Conservation (phyloP, 352 stramenopile species). For the Plasmopara halstedii region DNA sequence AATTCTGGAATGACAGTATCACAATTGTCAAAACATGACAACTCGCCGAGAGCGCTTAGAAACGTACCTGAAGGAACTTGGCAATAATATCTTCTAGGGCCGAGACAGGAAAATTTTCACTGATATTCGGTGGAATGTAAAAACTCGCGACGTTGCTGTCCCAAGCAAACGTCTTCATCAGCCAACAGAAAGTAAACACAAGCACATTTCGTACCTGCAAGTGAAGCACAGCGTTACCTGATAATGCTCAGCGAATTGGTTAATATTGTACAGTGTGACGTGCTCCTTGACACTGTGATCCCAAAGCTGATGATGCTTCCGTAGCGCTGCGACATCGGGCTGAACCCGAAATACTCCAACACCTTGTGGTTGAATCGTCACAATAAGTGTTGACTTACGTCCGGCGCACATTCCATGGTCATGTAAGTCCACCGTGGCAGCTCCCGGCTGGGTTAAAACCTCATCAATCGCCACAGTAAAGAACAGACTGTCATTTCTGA, state of each 20-base stretch:
- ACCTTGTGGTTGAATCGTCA: conserved; percentile 56
- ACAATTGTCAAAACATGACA: neutral
- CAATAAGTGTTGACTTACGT: conserved; percentile 48
- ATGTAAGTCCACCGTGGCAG: conserved; percentile 48
- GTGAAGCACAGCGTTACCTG: conserved; percentile 84
- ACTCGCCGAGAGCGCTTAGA: neutral
- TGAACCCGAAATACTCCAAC: conserved; percentile 59
- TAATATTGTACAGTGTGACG: conserved; percentile 86
- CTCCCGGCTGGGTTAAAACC: conserved; percentile 23
- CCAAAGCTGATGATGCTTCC: conserved; percentile 78
- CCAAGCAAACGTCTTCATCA: too few species aligned
- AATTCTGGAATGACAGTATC: conserved; percentile 34
- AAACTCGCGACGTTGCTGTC: conserved; percentile 72
- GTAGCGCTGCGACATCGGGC: conserved; percentile 56
- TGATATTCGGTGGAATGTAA: conserved; percentile 77
- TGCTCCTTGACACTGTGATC: conserved; percentile 85
- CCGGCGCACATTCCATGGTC: conserved; percentile 70
- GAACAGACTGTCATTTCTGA: conserved; percentile 84
- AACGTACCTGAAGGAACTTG: conserved; percentile 75
- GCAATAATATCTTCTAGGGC: conserved; percentile 82
- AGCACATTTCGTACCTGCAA: conserved; percentile 44
- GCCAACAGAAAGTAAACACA: neutral
- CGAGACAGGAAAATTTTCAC: conserved; percentile 77
- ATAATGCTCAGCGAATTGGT: conserved; percentile 85
- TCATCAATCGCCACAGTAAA: conserved; percentile 64